Conservation (phyloP, 1,284 basidiomycete species). For the Ceratobasidium sp. region DNA sequence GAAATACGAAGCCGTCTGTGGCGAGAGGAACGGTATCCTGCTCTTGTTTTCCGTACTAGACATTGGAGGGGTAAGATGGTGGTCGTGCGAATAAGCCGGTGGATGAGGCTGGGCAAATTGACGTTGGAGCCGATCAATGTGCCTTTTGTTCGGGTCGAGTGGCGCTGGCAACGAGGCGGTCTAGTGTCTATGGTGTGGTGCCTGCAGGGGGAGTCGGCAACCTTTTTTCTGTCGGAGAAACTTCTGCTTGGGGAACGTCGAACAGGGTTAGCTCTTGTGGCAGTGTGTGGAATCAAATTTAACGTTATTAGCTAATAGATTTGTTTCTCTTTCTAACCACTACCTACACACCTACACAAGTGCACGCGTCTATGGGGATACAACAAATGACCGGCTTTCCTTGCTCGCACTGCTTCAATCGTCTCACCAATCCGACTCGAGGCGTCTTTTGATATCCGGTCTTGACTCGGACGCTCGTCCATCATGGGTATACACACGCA, state of each 20-base stretch:
- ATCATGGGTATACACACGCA: background rate
- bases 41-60: slow-evolving; percentile 11
- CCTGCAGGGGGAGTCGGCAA: background rate
- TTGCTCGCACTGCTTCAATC: too few relatives aligned
- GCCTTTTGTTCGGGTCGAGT: background rate
- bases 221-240: background rate
- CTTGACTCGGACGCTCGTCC: background rate
- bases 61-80: background rate
- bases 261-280: slow-evolving; percentile 1
- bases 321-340: too few relatives aligned
- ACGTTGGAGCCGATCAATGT: background rate
- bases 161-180: background rate
- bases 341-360: too few relatives aligned
- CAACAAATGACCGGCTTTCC: too few relatives aligned
- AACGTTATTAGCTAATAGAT: too few relatives aligned
- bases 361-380: too few relatives aligned
- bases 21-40: slow-evolving; percentile 44
- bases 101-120: background rate
- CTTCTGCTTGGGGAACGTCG: background rate
- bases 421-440: too few relatives aligned
- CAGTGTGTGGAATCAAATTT: slow-evolving; percentile 1
- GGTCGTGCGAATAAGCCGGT: background rate
- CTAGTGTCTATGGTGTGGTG: background rate
- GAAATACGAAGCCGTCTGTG: slow-evolving; percentile 74
- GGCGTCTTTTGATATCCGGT: background rate